phyloP scores from a whole-genome alignment of 345 rosid species.

The Eucalyptus paniculata region DNA sequence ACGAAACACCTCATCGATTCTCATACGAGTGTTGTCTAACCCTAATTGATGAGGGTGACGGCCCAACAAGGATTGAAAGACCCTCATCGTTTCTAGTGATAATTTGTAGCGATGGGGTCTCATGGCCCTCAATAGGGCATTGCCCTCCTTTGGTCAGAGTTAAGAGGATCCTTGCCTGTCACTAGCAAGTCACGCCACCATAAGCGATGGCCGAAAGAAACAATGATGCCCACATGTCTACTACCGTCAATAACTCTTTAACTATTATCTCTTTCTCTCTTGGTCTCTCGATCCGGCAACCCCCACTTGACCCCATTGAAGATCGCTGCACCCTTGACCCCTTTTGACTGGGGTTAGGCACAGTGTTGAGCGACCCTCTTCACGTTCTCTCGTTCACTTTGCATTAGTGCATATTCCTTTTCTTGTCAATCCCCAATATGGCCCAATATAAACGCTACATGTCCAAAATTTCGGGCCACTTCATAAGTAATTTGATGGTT shows the following conservation, averaged over 20 bases:
- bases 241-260: no score
- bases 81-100: rapidly evolving
- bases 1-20: rapidly evolving
- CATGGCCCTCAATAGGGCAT: background rate
- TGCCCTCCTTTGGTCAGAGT: rapidly evolving
- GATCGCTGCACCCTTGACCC: rapidly evolving
- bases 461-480: background rate
- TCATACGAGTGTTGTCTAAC: rapidly evolving
- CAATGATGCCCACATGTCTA: background rate
- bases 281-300: background rate
- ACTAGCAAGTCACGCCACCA: rapidly evolving
- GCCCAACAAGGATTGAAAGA: rapidly evolving
- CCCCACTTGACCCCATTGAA: background rate
- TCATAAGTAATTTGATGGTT: background rate
- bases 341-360: background rate
- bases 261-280: background rate
- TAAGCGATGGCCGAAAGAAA: background rate
- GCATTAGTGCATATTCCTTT: background rate
- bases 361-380: rapidly evolving
- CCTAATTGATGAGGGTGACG: rapidly evolving
- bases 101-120: background rate
- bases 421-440: background rate
- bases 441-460: background rate
- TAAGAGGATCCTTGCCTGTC: background rate
- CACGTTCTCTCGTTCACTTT: background rate